Evolutionary conservation across 306 rosid species (phyloP), one percentile per base, ranked within the genome.

Genomic region (Prinsepia uniflora): DNA sequence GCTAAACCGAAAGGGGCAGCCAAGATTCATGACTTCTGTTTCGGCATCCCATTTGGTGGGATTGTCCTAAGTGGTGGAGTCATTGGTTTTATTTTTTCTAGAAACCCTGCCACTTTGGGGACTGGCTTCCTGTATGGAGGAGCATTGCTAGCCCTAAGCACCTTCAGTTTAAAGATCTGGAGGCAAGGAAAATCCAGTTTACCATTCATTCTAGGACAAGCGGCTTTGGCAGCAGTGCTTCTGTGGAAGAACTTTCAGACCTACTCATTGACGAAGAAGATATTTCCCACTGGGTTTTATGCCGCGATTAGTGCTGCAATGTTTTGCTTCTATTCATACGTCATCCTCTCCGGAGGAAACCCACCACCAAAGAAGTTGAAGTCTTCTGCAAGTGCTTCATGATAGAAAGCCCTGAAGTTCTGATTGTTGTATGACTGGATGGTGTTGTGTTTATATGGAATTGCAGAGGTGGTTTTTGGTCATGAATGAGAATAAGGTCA

Each of bases 11-110:
- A 81, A 80, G 71, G 73, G 46, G 71, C 86, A 17, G 96, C 97
- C 4, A 90, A 87, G 82, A 83, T 93, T 71, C 98, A 93, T 81
- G 98, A 93, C 79, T 93, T 93, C 77, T 93, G 98, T 82, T 93
- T 93, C 15, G 98, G 97, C 68, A 90, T 93, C 79, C 98, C 98
- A 49, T 93, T 87, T 71, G 98, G 98, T 74, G 98, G 97, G 45
- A 55, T 88, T 69, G 94, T 93, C 82, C 75, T 88, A 68, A 76
- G 94, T 44, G 94, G 96, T 24, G 97, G 94, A 34, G 78, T 93
- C 50, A 41, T 88, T 73, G 91, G 94, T 47, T 88, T 86, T 68
- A 76, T 88, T 53, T 84, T 88, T 54, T 80, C 96, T 10, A 76
- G 96, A 82, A 93, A 83, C 77, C 85, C 88, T 46, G 83, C 85